A percentile compares a stretch with the other conserved stretches of the same genome.
phyloP scores from a whole-genome alignment of 1,139 yeast species.

The Geotrichum bryndzae region DNA sequence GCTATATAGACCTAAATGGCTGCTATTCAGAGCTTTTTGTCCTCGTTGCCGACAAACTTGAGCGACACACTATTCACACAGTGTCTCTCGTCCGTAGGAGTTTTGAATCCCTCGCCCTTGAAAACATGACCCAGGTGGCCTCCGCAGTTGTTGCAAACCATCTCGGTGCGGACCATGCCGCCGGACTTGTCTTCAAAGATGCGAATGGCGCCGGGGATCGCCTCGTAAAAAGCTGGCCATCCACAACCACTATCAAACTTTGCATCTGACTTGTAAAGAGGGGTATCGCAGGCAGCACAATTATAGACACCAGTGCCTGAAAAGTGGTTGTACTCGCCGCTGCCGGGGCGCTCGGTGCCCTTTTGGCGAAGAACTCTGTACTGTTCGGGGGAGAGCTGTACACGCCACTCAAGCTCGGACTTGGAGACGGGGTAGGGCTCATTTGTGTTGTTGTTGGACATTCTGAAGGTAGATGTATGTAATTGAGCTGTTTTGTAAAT shows the following conservation, averaged over 20 bases:
- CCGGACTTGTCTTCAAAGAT: conserved; percentile 52
- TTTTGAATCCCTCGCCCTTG: conserved; percentile 85
- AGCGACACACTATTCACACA: conserved; percentile 86
- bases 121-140: conserved; percentile 95
- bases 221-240: conserved; percentile 95
- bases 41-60: conserved; percentile 43
- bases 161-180: conserved; percentile 84
- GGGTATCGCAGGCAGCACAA: conserved; percentile 81
- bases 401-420: conserved; percentile 72
- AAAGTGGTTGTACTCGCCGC: conserved; percentile 61
- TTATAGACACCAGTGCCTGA: conserved; percentile 55
- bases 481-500: background rate
- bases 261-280: conserved; percentile 70
- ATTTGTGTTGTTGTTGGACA: background rate
- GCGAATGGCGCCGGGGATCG: conserved; percentile 71
- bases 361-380: conserved; percentile 69
- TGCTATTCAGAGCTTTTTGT: background rate
- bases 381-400: conserved; percentile 69
- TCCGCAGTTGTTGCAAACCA: conserved; percentile 82
- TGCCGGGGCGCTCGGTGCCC: conserved; percentile 78
- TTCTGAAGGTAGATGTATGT: background rate
- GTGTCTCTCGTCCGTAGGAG: conserved; percentile 89
- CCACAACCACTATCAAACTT: conserved; percentile 92
- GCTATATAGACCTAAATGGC: background rate
- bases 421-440: conserved; percentile 31